Percentiles rank a stretch among this genome's conserved stretches.
Conservation (phyloP, 148 eudicot species). For the Spergularia bocconei region DNA sequence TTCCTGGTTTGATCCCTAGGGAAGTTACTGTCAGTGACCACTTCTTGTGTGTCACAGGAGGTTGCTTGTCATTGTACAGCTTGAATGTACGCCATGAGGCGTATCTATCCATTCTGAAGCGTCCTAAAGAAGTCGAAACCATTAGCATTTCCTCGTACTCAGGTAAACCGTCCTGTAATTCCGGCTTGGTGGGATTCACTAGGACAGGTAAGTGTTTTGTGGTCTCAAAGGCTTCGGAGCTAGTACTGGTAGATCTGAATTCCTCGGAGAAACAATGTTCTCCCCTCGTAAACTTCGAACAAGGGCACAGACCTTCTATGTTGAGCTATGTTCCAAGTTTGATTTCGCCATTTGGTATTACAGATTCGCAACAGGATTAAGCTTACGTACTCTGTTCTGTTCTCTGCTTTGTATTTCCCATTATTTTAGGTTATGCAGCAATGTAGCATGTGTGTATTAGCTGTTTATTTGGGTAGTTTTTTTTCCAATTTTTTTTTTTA, state of each 20-base stretch:
- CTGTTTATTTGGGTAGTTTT: no score
- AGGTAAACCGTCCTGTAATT: slow-evolving; percentile 4
- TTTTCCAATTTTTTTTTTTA: no score
- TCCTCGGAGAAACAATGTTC: not conserved
- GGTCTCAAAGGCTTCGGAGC: slow-evolving; percentile 23
- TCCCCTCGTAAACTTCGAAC: slow-evolving; percentile 24
- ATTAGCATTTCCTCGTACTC: not conserved
- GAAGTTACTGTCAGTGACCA: slow-evolving; percentile 15
- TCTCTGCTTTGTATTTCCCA: not conserved
- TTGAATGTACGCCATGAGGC: slow-evolving; percentile 15
- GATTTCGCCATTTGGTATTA: slow-evolving; percentile 16
- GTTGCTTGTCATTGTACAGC: slow-evolving; percentile 22
- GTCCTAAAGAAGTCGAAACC: slow-evolving; percentile 19
- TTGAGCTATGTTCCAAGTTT: slow-evolving; percentile 27
- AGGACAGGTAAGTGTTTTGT: slow-evolving; percentile 19
- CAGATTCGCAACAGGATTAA: not conserved
- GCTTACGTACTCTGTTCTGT: not conserved
- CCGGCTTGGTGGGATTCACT: slow-evolving; percentile 28
- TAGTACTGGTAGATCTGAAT: slow-evolving; percentile 20
- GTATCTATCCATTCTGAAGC: slow-evolving; percentile 22
- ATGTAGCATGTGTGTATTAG: no score
- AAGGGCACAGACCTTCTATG: slow-evolving; percentile 5
- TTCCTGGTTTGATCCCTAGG: slow-evolving; percentile 14
- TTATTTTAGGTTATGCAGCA: not conserved
- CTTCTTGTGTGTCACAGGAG: slow-evolving; percentile 28